A percentile compares a stretch with the other conserved stretches of the same genome.
phyloP scores from a whole-genome alignment of 257 asterid genomes.

The Ehretia macrophylla region DNA sequence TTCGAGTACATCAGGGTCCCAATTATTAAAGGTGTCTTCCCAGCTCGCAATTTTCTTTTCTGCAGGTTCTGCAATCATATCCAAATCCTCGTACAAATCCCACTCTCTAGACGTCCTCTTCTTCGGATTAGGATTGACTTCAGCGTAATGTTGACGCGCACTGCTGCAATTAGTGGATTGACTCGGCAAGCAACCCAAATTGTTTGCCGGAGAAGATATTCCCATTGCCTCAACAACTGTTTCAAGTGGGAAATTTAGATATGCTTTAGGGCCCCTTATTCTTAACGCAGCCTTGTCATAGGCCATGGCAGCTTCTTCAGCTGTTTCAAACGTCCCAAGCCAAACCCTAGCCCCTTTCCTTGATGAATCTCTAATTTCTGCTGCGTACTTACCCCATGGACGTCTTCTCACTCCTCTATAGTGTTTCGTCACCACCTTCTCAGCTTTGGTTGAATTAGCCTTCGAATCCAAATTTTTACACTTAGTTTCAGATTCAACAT shows the following conservation, averaged over 20 bases:
- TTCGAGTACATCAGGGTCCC: slow-evolving; percentile 33
- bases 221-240: slow-evolving; percentile 26
- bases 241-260: slow-evolving; percentile 56
- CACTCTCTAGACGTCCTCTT: slow-evolving; percentile 23
- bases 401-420: slow-evolving; percentile 70
- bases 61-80: slow-evolving; percentile 9
- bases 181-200: slow-evolving; percentile 8
- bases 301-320: slow-evolving; percentile 82
- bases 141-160: not conserved
- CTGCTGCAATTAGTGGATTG: not conserved
- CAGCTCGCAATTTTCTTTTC: slow-evolving; percentile 18
- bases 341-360: slow-evolving; percentile 65
- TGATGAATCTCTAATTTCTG: slow-evolving; percentile 71
- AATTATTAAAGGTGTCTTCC: slow-evolving; percentile 14
- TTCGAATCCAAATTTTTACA: not conserved
- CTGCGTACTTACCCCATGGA: slow-evolving; percentile 86
- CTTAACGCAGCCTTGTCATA: slow-evolving; percentile 70
- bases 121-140: slow-evolving; percentile 6
- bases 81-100: slow-evolving; percentile 15
- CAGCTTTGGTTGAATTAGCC: not conserved
- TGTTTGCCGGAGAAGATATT: slow-evolving; percentile 15
- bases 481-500: not conserved
- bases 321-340: slow-evolving; percentile 75
- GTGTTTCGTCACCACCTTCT: slow-evolving; percentile 22
- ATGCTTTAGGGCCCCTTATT: slow-evolving; percentile 59